Evolutionary conservation across 2,329 filamentous ascomycete species (phyloP).

Genomic region (Pseudopithomyces chartarum): DNA sequence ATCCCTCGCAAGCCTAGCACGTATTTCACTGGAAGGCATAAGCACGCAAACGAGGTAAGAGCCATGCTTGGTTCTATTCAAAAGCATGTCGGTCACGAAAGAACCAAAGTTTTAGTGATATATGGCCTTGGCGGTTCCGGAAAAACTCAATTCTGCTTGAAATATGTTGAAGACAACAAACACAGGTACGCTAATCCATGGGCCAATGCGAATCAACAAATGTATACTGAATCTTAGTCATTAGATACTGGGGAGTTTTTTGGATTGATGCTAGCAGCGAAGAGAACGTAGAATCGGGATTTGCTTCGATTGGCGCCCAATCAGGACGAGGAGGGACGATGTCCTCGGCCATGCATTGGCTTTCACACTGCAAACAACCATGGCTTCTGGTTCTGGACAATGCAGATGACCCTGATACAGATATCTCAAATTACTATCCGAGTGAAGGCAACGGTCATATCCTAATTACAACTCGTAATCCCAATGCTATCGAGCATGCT

Average conservation of each 20-base stretch:
- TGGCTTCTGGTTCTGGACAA: slow-evolving; percentile 39
- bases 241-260: slow-evolving; percentile 43
- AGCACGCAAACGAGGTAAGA: slow-evolving; percentile 17
- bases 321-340: slow-evolving; percentile 31
- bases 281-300: slow-evolving; percentile 28
- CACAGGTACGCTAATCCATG: slow-evolving; percentile 31
- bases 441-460: slow-evolving; percentile 27
- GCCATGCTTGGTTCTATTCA: slow-evolving; percentile 16
- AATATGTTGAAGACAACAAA: slow-evolving; percentile 44
- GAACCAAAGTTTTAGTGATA: slow-evolving; percentile 39
- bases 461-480: slow-evolving; percentile 37
- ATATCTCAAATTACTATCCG: slow-evolving; percentile 27
- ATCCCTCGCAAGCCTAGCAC: slow-evolving; percentile 25
- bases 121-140: slow-evolving; percentile 48
- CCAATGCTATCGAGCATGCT: slow-evolving; percentile 17
- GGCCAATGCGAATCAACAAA: slow-evolving; percentile 6
- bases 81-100: slow-evolving; percentile 8
- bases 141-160: slow-evolving; percentile 47
- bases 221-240: neutral
- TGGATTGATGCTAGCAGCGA: slow-evolving; percentile 42
- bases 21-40: slow-evolving; percentile 27
- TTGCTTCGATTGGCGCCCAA: slow-evolving; percentile 28
- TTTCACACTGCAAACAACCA: slow-evolving; percentile 18
- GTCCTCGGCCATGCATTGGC: slow-evolving; percentile 27
- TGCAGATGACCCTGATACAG: slow-evolving; percentile 29